Base-by-base conservation (phyloP, 2,329 filamentous ascomycete species). In the Didymellaceae sp. region DNA sequence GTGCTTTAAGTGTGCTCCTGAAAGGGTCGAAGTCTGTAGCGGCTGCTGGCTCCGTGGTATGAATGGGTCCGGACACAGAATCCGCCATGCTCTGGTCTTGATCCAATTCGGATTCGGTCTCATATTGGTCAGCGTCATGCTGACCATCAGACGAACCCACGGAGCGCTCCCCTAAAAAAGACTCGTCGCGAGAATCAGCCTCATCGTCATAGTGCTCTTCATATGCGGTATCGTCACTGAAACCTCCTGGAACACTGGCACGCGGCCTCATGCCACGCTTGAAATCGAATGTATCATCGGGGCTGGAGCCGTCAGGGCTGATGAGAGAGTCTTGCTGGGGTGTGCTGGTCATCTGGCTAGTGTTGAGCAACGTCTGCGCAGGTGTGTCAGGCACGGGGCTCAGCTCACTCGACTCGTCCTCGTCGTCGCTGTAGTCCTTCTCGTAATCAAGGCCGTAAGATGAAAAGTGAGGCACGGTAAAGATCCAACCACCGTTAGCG, bases 121-220 rank as follows among this genome's bases (percentile, higher is more conserved):
- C 75, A 74, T 86, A 77, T 70, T 75, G 76, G 71, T 84, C 81
- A 73, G 86, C 84, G 70, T 88, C 86, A 58, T 86, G 74, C 74
- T 73, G 77, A 68, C 69, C 76, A 71, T 80, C 78, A 78, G 82
- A 80, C 76, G 86, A 88, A 88, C 87, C 89, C 86, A 86, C 88
- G 86, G 88, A 92, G 86, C 89, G 86, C 80, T 87, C 83, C 84
- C 87, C 90, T 89, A 92, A 92, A 93, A 94, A 93, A 92, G 89
- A 90, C 83, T 85, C 80, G 60, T 52, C 55, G 11, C 37, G 63
- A 44, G 57, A 61, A 35, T 69, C 82, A 45, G 83, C 77, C 17
- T 85, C 82, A 6, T 65, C 58, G 44, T 83, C 80, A 56, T 81
- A 80, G 57, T 81, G 80, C 7, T 64, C 58, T 47, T 83, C 80